Conservation (phyloP, 1,139 yeast species). For the Cylindricascospora bacillispora region DNA sequence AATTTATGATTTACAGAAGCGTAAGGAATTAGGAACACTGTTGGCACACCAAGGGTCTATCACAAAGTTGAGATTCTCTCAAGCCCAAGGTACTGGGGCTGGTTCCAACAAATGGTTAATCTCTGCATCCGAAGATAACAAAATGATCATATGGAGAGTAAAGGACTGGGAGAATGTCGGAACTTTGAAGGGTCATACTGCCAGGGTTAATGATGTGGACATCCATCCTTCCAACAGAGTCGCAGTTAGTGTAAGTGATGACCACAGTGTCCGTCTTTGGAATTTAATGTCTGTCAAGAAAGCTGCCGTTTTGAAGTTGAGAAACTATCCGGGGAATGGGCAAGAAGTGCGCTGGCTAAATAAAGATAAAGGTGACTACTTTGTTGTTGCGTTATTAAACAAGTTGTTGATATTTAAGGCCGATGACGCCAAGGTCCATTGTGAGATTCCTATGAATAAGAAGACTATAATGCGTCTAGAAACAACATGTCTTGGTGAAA, state of each 20-base stretch:
- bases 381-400: constrained; percentile 61
- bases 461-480: constrained; percentile 62
- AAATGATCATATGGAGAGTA: constrained; percentile 83
- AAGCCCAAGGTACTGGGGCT: constrained; percentile 18
- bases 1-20: constrained; percentile 82
- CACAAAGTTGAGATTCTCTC: constrained; percentile 61
- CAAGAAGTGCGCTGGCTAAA: constrained; percentile 53
- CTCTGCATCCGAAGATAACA: constrained; percentile 87
- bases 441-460: constrained; percentile 35
- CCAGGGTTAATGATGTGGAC: constrained; percentile 65
- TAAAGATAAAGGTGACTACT: constrained; percentile 43
- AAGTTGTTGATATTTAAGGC: constrained; percentile 57
- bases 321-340: constrained; percentile 57
- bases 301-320: constrained; percentile 72
- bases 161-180: constrained; percentile 95
- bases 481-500: constrained; percentile 31
- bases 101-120: constrained; percentile 69
- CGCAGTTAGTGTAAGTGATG: constrained; percentile 81
- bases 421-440: constrained; percentile 44
- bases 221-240: constrained; percentile 90
- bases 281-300: constrained; percentile 95
- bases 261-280: constrained; percentile 79
- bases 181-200: constrained; percentile 74
- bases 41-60: constrained; percentile 86
- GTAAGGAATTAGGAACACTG: constrained; percentile 87